Evolutionary conservation across 2,329 filamentous ascomycete genomes (phyloP).

Genomic region (Fonsecaea monophora): DNA sequence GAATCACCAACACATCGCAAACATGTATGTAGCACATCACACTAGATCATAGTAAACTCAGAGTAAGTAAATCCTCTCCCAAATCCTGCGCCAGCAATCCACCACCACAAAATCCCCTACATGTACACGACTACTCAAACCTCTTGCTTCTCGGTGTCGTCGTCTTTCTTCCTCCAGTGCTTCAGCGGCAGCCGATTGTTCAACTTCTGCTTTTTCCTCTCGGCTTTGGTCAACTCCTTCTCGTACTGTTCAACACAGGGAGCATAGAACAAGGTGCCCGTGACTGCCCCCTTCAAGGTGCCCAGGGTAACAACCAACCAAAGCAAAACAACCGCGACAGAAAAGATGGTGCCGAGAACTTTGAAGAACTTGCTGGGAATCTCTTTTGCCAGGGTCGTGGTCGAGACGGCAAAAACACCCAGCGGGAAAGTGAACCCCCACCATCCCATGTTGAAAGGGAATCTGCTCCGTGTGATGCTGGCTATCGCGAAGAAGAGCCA

Average conservation of each 20-base stretch:
- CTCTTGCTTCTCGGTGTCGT: constrained; percentile 12
- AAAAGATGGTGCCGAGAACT: constrained; percentile 63
- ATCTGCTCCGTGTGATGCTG: constrained; percentile 46
- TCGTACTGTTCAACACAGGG: constrained; percentile 44
- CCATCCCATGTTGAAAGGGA: constrained; percentile 69
- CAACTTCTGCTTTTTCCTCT: constrained; percentile 4
- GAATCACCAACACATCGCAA: no score
- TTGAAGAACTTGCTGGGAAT: constrained; percentile 63
- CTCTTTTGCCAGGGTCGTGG: constrained; percentile 53
- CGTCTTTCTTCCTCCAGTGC: constrained; percentile 1
- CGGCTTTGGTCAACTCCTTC: not conserved
- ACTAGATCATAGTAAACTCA: no score
- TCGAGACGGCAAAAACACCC: constrained; percentile 61
- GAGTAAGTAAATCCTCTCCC: not conserved
- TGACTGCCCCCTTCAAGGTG: constrained; percentile 56
- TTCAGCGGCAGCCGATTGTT: constrained; percentile 4
- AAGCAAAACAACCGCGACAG: constrained; percentile 58
- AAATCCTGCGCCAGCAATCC: not conserved
- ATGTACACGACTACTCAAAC: not conserved
- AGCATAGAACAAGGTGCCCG: constrained; percentile 60
- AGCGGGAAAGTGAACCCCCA: constrained; percentile 67
- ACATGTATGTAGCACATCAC: no score
- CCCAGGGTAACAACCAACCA: constrained; percentile 62
- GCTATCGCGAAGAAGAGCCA: constrained; percentile 50
- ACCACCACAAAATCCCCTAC: not conserved